Conservation (phyloP, 1,284 basidiomycete genomes). For the Papiliotrema fonsecae region DNA sequence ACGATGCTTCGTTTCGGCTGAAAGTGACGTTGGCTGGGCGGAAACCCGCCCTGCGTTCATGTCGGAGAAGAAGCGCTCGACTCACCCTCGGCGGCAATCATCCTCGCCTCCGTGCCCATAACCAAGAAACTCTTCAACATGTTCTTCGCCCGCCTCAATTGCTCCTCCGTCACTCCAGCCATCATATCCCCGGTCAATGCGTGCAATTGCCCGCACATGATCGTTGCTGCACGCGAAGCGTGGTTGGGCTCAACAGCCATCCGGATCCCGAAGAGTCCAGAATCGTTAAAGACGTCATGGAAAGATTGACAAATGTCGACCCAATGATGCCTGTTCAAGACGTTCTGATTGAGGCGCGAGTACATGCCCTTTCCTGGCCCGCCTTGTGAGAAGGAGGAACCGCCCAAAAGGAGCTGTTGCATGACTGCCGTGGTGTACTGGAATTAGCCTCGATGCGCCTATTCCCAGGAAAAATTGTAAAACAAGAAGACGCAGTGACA, state of each 20-base stretch:
- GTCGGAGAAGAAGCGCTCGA: not conserved
- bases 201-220: conserved; percentile 74
- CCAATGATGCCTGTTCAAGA: conserved; percentile 89
- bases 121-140: conserved; percentile 90
- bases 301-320: conserved; percentile 97
- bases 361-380: conserved; percentile 99
- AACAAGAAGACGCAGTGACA: too few species aligned
- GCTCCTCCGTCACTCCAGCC: conserved; percentile 49
- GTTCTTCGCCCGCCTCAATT: conserved; percentile 86
- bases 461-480: too few species aligned
- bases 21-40: too few species aligned
- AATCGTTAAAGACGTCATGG: conserved; percentile 96
- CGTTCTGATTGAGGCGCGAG: conserved; percentile 93
- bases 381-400: conserved; percentile 49
- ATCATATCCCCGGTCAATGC: conserved; percentile 47
- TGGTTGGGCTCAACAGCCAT: conserved; percentile 75
- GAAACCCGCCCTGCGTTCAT: not conserved
- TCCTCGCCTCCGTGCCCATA: conserved; percentile 90
- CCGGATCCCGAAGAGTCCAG: conserved; percentile 88
- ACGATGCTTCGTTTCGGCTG: not conserved
- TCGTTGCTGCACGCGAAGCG: conserved; percentile 66
- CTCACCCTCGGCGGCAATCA: conserved; percentile 82
- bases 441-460: conserved; percentile 1
- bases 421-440: conserved; percentile 85
- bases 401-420: conserved; percentile 52